phyloP scores from a whole-genome alignment of 345 rosid genomes.

The Zanthoxylum bungeanum region DNA sequence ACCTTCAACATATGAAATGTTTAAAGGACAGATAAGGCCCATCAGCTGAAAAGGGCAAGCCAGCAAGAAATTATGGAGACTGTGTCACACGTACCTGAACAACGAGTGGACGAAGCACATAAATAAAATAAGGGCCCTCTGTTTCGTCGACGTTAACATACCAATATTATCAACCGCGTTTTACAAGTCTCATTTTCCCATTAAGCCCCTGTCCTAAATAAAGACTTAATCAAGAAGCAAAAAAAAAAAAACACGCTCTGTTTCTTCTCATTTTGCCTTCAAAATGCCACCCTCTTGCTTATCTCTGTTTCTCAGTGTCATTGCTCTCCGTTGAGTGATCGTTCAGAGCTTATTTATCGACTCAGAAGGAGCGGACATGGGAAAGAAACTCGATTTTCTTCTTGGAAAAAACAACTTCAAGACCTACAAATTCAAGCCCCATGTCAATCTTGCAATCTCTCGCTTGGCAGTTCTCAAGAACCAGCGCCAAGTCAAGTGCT shows the following conservation, averaged over 20 bases:
- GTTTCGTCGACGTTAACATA: neutral
- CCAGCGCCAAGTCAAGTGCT: slow-evolving; percentile 52
- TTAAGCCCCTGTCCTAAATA: neutral
- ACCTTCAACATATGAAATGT: too few relatives aligned
- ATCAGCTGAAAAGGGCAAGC: too few relatives aligned
- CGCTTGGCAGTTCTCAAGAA: slow-evolving; percentile 70
- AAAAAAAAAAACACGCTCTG: too few relatives aligned
- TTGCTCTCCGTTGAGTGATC: too few relatives aligned
- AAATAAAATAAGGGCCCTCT: too few relatives aligned
- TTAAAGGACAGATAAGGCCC: too few relatives aligned
- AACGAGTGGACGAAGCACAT: neutral
- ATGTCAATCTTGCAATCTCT: slow-evolving; percentile 53
- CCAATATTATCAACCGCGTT: neutral
- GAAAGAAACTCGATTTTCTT: slow-evolving; percentile 74
- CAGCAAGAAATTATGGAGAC: neutral
- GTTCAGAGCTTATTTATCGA: too few relatives aligned
- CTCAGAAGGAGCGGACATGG: too few relatives aligned
- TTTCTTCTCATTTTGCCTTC: too few relatives aligned
- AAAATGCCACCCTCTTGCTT: too few relatives aligned
- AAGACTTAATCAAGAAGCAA: too few relatives aligned
- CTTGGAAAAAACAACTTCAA: slow-evolving; percentile 60
- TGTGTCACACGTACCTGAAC: neutral
- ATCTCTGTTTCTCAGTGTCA: too few relatives aligned
- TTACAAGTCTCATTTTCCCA: neutral
- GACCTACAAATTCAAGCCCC: slow-evolving; percentile 60